Conservation (phyloP, 164 flowering plant species). For the Cinnamomum chago region DNA sequence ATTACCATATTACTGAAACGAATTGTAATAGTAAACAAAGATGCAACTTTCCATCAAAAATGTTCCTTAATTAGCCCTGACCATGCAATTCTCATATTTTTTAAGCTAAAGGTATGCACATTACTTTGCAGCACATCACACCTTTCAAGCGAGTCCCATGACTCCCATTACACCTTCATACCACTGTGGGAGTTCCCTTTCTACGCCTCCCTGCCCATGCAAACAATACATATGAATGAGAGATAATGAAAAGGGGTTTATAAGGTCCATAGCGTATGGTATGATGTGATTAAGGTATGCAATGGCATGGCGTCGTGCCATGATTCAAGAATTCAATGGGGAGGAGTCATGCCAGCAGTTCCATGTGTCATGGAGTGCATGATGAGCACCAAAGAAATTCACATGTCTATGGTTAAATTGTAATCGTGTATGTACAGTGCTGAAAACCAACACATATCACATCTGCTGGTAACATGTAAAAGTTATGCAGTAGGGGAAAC, state of each 20-base stretch:
- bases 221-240: conserved; percentile 1
- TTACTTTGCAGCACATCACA: not conserved
- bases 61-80: not conserved
- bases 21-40: not conserved
- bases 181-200: conserved; percentile 6
- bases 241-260: not conserved
- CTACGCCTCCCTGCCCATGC: conserved; percentile 14
- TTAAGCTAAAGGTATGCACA: not conserved
- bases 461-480: no score
- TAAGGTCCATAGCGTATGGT: not conserved
- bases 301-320: not conserved
- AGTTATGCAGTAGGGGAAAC: no score
- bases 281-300: not conserved
- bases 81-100: not conserved
- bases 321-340: not conserved
- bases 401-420: no score
- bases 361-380: not conserved
- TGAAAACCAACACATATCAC: no score
- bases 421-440: no score
- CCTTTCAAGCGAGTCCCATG: no score
- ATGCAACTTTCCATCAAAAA: not conserved
- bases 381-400: not conserved
- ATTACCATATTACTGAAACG: not conserved
- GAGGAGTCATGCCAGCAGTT: not conserved
- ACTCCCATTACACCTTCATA: not conserved